Conservation (phyloP, 371 early-diverging fungal genomes). For the Mortierella sp. region DNA sequence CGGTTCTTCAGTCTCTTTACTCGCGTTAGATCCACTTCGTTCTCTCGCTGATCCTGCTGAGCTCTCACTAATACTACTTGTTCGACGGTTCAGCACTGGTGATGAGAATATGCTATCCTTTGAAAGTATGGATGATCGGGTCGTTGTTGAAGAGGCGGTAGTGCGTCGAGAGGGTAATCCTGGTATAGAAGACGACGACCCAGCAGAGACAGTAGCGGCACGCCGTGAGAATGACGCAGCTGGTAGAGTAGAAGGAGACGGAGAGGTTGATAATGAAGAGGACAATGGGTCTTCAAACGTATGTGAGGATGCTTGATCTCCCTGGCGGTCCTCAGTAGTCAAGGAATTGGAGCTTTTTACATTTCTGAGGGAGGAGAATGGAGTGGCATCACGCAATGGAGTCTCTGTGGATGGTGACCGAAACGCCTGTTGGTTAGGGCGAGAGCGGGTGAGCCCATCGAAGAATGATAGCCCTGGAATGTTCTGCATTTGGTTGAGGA, state of each 20-base stretch:
- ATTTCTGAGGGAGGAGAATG: constrained; percentile 12
- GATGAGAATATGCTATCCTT: constrained; percentile 15
- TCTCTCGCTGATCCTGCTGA: constrained; percentile 5
- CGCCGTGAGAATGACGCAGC: constrained; percentile 42
- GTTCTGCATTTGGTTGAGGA: constrained; percentile 47
- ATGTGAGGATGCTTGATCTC: constrained; percentile 2
- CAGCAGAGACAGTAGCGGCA: constrained; percentile 39
- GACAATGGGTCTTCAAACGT: constrained; percentile 25
- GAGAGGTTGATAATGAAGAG: background rate
- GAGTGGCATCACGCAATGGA: constrained; percentile 7
- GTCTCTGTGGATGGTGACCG: constrained; percentile 4
- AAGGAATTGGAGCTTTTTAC: constrained; percentile 12
- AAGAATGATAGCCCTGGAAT: constrained; percentile 53
- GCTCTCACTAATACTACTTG: constrained; percentile 12
- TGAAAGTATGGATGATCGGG: constrained; percentile 38
- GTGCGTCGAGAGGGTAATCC: constrained; percentile 17
- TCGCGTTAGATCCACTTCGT: constrained; percentile 23
- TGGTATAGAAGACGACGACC: constrained; percentile 25
- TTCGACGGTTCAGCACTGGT: constrained; percentile 14
- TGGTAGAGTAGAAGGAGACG: constrained; percentile 22
- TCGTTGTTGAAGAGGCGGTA: constrained; percentile 8
- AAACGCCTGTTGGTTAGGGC: background rate
- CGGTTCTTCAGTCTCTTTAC: constrained; percentile 32
- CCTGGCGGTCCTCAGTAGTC: constrained; percentile 8
- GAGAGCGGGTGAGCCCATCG: constrained; percentile 45